Percentiles rank a stretch among this genome's conserved stretches.
Conservation (phyloP, 169 alveolate genomes). For the Sarcocystis neurona region DNA sequence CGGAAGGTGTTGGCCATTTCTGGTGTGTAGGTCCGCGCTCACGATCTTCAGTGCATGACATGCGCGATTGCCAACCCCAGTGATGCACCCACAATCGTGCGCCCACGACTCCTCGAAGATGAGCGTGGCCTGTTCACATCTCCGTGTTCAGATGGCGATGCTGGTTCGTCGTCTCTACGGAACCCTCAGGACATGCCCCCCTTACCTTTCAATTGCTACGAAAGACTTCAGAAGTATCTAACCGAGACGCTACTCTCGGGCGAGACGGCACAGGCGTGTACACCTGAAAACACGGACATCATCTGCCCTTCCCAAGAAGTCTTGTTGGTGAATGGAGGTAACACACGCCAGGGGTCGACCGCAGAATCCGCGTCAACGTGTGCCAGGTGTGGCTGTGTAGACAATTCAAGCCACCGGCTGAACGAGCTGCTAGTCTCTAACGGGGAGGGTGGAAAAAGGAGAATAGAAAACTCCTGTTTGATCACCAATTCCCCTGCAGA, state of each 20-base stretch:
- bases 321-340: too few relatives aligned
- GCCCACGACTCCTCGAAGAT: neutral
- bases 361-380: neutral
- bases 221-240: too few relatives aligned
- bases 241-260: too few relatives aligned
- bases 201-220: neutral
- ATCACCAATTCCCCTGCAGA: neutral
- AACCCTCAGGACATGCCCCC: neutral
- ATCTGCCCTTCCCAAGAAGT: too few relatives aligned
- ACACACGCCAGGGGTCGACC: too few relatives aligned
- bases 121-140: neutral
- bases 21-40: neutral
- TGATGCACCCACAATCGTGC: slow-evolving; percentile 23
- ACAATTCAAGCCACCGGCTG: neutral
- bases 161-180: neutral
- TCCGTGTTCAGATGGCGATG: neutral
- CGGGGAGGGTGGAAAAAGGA: neutral
- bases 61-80: neutral
- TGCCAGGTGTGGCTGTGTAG: neutral
- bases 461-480: neutral
- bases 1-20: too few relatives aligned
- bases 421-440: neutral
- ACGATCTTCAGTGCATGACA: neutral
- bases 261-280: too few relatives aligned
- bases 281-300: too few relatives aligned